Base-by-base conservation (phyloP, 2,329 filamentous ascomycete genomes). In the Westerdykella ornata region DNA sequence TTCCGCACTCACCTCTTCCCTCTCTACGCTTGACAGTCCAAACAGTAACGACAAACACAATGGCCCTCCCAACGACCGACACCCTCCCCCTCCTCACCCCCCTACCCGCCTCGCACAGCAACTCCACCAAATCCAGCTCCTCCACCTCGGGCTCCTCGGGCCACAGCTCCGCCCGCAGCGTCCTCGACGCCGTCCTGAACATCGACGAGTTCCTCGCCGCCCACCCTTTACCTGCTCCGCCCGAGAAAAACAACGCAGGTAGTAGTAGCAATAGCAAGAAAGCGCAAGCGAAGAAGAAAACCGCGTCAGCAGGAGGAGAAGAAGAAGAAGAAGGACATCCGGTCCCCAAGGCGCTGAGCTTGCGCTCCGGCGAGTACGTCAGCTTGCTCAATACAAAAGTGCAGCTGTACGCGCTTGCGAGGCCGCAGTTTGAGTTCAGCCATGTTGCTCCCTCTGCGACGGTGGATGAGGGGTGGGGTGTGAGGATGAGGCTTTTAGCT, bases 301-400 rank as follows among this genome's bases (percentile, higher is more conserved):
- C n/a, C n/a, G n/a, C n/a, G n/a, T 3, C 22, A 26, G 4, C 22
- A 26, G 22, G 8, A 26, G n/a, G n/a, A 26, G 22, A 26, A 26
- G 22, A 26, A 26, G 22, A 7, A 26, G 11, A 33, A 33, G 8
- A 14, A 33, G 3, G 3, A 15, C 11, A 5, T 17, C 30, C 42
- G 3, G 38, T 39, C 3, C 57, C 59, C 8, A 41, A 56, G 13
- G 48, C 52, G 7, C 34, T 62, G 2, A 54, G 56, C 1, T 32
- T 46, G 13, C 44, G 45, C 29, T 35, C 44, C 11, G 55, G 53
- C 29, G 49, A 43, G n/a, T 35, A 56, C 41, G 56, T 43, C 2
- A 44, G 52, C 28, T n/a, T 41, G 1, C 46, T 65, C 1, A 41
- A 62, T 29, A 51, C 60, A 8, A 56, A 54, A 38, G 47, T 44